Evolutionary conservation across 768 basidiomycete genomes (phyloP).

Genomic region (Amanita rimosa): DNA sequence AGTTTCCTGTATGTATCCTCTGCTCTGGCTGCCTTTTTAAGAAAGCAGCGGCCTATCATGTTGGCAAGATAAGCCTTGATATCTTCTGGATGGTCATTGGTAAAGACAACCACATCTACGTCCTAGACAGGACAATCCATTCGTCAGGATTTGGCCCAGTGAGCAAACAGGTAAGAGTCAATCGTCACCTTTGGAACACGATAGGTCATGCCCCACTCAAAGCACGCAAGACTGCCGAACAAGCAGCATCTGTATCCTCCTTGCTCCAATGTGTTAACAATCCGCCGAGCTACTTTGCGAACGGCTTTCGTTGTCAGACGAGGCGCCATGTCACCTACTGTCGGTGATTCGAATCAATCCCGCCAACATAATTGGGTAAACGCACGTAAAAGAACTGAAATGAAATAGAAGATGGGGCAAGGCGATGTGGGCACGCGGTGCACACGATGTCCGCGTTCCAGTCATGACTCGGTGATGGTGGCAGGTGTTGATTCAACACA

Average conservation of each 20-base stretch:
- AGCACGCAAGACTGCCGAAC: slow-evolving; percentile 29
- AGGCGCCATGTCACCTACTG: no score
- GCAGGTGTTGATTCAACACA: neutral
- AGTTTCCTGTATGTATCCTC: slow-evolving; percentile 29
- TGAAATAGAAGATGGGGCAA: no score
- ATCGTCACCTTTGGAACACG: slow-evolving; percentile 24
- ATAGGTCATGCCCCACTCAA: slow-evolving; percentile 22
- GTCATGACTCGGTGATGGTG: no score
- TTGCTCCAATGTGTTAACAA: slow-evolving; percentile 13
- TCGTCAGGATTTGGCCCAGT: neutral
- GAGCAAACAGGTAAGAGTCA: neutral
- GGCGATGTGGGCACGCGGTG: no score
- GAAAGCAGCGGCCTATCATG: slow-evolving; percentile 19
- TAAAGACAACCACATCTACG: slow-evolving; percentile 33
- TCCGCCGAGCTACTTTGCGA: slow-evolving; percentile 7
- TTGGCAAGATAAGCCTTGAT: slow-evolving; percentile 27
- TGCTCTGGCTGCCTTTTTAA: slow-evolving; percentile 24
- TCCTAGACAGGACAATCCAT: slow-evolving; percentile 22
- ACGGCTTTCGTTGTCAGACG: neutral
- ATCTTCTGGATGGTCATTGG: slow-evolving; percentile 19
- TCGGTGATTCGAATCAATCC: no score
- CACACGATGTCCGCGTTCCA: no score
- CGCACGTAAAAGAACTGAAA: no score
- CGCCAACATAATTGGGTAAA: no score
- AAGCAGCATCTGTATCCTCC: slow-evolving; percentile 22